These are phyloP conservation scores for Aurifilum marmelostoma DNA, from an alignment of 2,329 filamentous ascomycete genomes.

Conservation along the genomic window DNA sequence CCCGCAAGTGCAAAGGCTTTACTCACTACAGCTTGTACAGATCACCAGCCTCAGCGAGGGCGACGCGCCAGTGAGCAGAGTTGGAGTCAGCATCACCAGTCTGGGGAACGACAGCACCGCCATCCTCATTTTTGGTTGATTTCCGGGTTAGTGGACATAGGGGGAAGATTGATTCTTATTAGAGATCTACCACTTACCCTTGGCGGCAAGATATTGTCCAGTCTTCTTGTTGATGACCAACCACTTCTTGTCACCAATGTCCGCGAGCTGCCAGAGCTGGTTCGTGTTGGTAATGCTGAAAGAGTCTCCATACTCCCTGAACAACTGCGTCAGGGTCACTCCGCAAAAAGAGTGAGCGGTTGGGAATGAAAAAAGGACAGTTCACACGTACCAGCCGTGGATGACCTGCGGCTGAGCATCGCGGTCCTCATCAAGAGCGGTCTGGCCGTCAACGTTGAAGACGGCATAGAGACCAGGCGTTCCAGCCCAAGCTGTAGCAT, in stretches of 20 bases:
- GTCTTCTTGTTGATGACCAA: constrained; percentile 24
- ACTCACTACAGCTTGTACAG: constrained; percentile 17
- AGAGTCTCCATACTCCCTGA: constrained; percentile 16
- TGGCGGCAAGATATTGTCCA: constrained; percentile 20
- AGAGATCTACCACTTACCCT: not conserved
- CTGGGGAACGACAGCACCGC: constrained; percentile 15
- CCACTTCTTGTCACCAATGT: constrained; percentile 23
- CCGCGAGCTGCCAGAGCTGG: constrained; percentile 20
- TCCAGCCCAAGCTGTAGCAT: constrained; percentile 9
- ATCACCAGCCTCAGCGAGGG: constrained; percentile 2
- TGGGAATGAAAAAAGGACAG: not conserved
- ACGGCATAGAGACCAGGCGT: constrained; percentile 13
- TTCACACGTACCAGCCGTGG: constrained; percentile 9
- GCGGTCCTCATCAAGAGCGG: constrained; percentile 17
- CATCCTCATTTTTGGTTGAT: constrained; percentile 8
- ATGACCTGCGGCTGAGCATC: constrained; percentile 16
- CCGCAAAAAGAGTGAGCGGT: no score
- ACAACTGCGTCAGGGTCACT: not conserved
- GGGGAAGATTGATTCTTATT: no score
- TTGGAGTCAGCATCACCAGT: constrained; percentile 15
- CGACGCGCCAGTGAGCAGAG: constrained; percentile 16
- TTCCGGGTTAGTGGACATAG: constrained; percentile 1
- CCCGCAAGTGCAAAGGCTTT: not conserved
- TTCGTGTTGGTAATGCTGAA: constrained; percentile 18
- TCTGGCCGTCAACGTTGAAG: constrained; percentile 18